Evolutionary conservation across 257 asterid species (phyloP).

Genomic region (Fraxinus quadrangulata): DNA sequence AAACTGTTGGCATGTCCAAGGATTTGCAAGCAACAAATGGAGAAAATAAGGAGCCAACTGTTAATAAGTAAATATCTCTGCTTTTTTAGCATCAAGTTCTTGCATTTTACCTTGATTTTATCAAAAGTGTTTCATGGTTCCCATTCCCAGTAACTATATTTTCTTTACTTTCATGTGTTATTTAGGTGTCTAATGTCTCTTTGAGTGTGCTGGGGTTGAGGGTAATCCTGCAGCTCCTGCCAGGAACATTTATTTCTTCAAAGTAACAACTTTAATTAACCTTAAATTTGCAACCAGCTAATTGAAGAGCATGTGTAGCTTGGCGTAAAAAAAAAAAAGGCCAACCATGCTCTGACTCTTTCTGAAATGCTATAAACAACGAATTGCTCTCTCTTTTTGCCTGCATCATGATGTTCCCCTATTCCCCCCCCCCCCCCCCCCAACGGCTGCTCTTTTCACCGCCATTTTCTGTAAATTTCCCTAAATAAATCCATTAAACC

Average conservation of each 20-base stretch:
- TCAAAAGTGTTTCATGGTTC: constrained; percentile 14
- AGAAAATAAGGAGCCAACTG: constrained; percentile 35
- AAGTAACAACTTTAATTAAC: neutral
- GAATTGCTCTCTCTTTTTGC: neutral
- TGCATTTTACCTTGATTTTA: constrained; percentile 2
- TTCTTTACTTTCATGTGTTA: neutral
- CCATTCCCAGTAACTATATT: neutral
- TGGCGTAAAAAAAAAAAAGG: too few relatives aligned
- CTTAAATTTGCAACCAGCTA: neutral
- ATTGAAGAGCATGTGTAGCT: neutral
- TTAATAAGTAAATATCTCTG: constrained; percentile 48
- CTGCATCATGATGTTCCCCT: neutral
- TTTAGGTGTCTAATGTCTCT: neutral
- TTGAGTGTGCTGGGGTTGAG: neutral
- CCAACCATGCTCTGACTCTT: too few relatives aligned
- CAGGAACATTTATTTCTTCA: neutral
- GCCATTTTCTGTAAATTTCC: too few relatives aligned
- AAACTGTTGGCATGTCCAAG: constrained; percentile 26
- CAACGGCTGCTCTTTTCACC: too few relatives aligned
- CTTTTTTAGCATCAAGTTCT: neutral
- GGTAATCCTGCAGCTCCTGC: neutral
- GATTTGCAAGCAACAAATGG: constrained; percentile 38
- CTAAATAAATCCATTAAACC: too few relatives aligned
- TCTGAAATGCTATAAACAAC: too few relatives aligned
- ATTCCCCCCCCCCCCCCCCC: neutral